A percentile compares a stretch with the other conserved stretches of the same genome.
Evolutionary conservation across 371 early-diverging fungal species (phyloP).

Genomic region (Parasitella parasitica): DNA sequence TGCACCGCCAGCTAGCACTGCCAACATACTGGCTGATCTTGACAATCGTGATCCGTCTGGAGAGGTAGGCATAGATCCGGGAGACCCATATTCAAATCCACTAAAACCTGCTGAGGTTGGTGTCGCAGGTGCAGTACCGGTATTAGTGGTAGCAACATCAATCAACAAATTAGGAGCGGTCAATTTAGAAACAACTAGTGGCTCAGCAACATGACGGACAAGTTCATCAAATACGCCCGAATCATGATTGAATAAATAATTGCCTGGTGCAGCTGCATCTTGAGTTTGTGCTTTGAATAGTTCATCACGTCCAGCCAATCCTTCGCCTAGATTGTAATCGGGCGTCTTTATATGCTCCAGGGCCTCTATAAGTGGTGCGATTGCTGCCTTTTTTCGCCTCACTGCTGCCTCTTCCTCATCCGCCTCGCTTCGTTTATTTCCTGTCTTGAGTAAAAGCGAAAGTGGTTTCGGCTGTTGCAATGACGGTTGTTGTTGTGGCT

Average conservation of each 20-base stretch:
- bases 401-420: background rate
- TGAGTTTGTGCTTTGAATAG: slow-evolving; percentile 35
- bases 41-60: slow-evolving; percentile 3
- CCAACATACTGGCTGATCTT: slow-evolving; percentile 33
- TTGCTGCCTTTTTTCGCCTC: slow-evolving; percentile 1
- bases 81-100: background rate
- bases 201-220: slow-evolving; percentile 35
- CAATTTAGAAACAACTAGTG: slow-evolving; percentile 37
- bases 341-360: slow-evolving; percentile 19
- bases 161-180: slow-evolving; percentile 45
- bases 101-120: slow-evolving; percentile 4
- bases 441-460: background rate
- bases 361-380: slow-evolving; percentile 17
- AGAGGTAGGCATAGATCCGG: slow-evolving; percentile 12
- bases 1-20: slow-evolving; percentile 33
- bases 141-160: slow-evolving; percentile 28
- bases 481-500: slow-evolving; percentile 1
- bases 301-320: slow-evolving; percentile 27
- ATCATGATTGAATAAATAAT: slow-evolving; percentile 34
- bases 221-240: slow-evolving; percentile 37
- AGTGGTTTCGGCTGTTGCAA: slow-evolving; percentile 1
- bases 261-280: slow-evolving; percentile 45
- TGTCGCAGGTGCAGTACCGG: slow-evolving; percentile 6
- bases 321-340: slow-evolving; percentile 22
- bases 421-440: background rate